phyloP scores from a whole-genome alignment of 345 rosid species.

The Physaria fendleri region DNA sequence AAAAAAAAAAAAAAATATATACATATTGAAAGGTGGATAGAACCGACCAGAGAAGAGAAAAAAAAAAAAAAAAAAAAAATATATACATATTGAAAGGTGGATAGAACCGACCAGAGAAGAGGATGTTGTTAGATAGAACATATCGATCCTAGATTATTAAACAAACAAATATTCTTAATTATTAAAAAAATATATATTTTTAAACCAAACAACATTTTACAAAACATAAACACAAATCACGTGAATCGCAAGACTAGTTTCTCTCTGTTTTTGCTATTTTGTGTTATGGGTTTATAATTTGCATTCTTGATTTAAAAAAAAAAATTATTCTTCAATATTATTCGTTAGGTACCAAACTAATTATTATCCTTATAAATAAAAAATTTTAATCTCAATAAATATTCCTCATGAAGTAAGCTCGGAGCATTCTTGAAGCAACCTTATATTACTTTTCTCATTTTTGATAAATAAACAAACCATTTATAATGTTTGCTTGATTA shows the following conservation, averaged over 20 bases:
- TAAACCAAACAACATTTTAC: background rate
- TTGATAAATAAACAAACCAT: too few species aligned
- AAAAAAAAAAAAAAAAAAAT: too few species aligned
- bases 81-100: background rate
- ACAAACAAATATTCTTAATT: too few species aligned
- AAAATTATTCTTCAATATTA: too few species aligned
- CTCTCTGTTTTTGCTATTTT: too few species aligned
- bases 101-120: background rate
- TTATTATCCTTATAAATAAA: background rate
- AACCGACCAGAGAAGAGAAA: too few species aligned
- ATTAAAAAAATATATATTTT: background rate
- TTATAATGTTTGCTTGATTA: background rate
- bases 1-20: too few species aligned
- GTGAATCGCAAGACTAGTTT: too few species aligned
- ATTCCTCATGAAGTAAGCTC: constrained; percentile 2
- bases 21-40: too few species aligned
- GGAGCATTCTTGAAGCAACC: background rate
- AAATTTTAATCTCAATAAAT: background rate
- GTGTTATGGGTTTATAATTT: background rate
- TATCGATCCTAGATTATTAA: background rate
- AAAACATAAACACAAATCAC: background rate
- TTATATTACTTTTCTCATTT: too few species aligned
- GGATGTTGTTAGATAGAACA: too few species aligned
- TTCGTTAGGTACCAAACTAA: constrained; percentile 6
- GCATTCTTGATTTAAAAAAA: too few species aligned